A percentile compares a stretch with the other conserved stretches of the same genome.
These are phyloP conservation scores for Circinella umbellata DNA, from an alignment of 371 early-diverging fungal species.

Conservation along the genomic window DNA sequence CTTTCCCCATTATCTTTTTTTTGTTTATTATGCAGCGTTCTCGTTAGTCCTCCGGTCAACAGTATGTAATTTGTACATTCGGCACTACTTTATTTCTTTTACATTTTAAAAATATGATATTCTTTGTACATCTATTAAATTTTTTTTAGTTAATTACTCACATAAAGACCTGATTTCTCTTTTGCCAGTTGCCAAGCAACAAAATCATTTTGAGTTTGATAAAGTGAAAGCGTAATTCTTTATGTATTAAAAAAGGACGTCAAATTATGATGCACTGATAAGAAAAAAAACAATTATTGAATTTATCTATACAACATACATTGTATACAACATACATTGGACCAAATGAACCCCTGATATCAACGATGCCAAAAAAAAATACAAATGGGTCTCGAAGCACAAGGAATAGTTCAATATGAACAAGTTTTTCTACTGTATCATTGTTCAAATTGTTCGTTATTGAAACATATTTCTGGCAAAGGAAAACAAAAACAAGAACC, in stretches of 20 bases:
- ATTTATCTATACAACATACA: slow-evolving; percentile 38
- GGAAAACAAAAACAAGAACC: slow-evolving; percentile 48
- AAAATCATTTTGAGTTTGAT: slow-evolving; percentile 36
- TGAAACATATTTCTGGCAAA: slow-evolving; percentile 69
- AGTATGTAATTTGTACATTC: too few species aligned
- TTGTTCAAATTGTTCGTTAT: slow-evolving; percentile 24
- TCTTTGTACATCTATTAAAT: too few species aligned
- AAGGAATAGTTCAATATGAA: slow-evolving; percentile 33
- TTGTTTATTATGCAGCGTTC: too few species aligned
- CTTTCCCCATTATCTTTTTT: too few species aligned
- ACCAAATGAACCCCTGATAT: slow-evolving; percentile 59
- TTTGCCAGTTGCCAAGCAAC: slow-evolving; percentile 42
- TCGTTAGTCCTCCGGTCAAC: too few species aligned
- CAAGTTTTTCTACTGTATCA: slow-evolving; percentile 6
- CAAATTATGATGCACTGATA: too few species aligned
- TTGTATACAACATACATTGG: slow-evolving; percentile 48
- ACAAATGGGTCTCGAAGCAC: slow-evolving; percentile 57
- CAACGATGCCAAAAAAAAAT: slow-evolving; percentile 36
- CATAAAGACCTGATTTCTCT: background rate
- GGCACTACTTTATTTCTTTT: too few species aligned
- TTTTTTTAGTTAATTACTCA: too few species aligned
- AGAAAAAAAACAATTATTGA: too few species aligned
- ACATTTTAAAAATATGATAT: too few species aligned
- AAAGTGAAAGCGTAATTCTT: slow-evolving; percentile 42
- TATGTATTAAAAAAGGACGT: slow-evolving; percentile 8